Percentiles rank a stretch among this genome's conserved stretches.
phyloP scores from a whole-genome alignment of 1,284 basidiomycete genomes.

The Cryptococcus sp. region DNA sequence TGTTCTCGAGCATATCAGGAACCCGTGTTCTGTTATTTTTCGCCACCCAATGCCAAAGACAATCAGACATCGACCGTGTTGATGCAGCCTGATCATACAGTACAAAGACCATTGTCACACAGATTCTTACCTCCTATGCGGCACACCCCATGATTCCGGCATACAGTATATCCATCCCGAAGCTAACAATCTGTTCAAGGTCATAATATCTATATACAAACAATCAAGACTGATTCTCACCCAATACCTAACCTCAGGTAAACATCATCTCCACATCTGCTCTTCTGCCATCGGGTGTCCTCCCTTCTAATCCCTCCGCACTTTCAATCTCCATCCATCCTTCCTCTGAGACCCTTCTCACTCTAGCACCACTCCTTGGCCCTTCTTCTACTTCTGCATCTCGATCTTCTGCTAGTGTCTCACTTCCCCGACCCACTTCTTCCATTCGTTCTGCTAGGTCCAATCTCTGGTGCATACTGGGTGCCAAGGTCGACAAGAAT shows the following conservation, averaged over 20 bases:
- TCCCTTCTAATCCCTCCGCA: not conserved
- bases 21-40: no score
- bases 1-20: no score
- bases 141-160: no score
- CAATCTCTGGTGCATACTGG: conserved; percentile 22
- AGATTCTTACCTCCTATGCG: no score
- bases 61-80: no score
- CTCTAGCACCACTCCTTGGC: not conserved
- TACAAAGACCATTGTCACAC: no score
- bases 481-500: conserved; percentile 51
- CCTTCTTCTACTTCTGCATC: not conserved
- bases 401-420: not conserved
- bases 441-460: conserved; percentile 14
- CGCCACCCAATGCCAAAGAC: no score
- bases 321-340: not conserved
- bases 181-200: no score
- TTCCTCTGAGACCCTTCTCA: not conserved
- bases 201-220: not conserved
- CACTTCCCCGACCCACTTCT: not conserved
- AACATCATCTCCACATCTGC: conserved; percentile 11
- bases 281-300: not conserved
- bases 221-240: not conserved
- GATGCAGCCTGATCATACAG: no score
- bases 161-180: no score
- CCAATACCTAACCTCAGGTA: conserved; percentile 1